These are phyloP conservation scores for Phytophthora capsici DNA, from an alignment of 352 stramenopile genomes.

Conservation along the genomic window DNA sequence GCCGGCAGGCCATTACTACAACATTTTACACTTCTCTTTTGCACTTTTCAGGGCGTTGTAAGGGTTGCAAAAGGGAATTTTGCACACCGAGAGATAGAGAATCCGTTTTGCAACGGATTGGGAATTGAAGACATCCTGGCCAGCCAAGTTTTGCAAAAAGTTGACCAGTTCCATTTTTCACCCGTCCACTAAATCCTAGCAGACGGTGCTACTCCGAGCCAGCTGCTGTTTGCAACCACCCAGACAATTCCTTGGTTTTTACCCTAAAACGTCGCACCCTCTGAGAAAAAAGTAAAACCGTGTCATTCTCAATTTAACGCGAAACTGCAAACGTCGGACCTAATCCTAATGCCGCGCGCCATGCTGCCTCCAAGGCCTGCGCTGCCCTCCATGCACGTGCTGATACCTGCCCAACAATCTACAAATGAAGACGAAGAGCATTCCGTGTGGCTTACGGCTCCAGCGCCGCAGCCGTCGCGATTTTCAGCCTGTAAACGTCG, in stretches of 20 bases:
- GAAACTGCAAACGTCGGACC: too few relatives aligned
- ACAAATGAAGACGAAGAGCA: conserved; percentile 18
- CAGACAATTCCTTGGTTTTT: conserved; percentile 12
- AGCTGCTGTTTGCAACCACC: conserved; percentile 15
- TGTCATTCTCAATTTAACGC: conserved; percentile 21
- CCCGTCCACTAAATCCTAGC: conserved; percentile 28
- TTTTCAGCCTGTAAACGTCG: conserved; percentile 52
- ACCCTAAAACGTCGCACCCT: conserved; percentile 17
- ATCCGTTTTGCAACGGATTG: conserved; percentile 4
- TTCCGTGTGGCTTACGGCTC: conserved; percentile 22
- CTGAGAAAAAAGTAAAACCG: too few relatives aligned
- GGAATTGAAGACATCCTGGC: conserved; percentile 27
- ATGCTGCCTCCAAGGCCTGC: conserved; percentile 18
- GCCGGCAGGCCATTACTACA: conserved; percentile 15
- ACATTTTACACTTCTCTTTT: neutral
- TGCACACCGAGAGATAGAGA: conserved; percentile 13
- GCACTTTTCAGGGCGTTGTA: neutral
- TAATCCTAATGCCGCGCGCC: conserved; percentile 17
- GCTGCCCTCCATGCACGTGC: conserved; percentile 20
- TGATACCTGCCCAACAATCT: conserved; percentile 2
- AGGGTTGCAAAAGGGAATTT: neutral
- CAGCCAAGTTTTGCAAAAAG: conserved; percentile 5
- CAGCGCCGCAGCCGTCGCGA: conserved; percentile 1
- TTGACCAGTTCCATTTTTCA: conserved; percentile 1
- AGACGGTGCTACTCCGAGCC: conserved; percentile 11